Evolutionary conservation across 768 basidiomycete species (phyloP).

Genomic region (Boletus rubescentipes): DNA sequence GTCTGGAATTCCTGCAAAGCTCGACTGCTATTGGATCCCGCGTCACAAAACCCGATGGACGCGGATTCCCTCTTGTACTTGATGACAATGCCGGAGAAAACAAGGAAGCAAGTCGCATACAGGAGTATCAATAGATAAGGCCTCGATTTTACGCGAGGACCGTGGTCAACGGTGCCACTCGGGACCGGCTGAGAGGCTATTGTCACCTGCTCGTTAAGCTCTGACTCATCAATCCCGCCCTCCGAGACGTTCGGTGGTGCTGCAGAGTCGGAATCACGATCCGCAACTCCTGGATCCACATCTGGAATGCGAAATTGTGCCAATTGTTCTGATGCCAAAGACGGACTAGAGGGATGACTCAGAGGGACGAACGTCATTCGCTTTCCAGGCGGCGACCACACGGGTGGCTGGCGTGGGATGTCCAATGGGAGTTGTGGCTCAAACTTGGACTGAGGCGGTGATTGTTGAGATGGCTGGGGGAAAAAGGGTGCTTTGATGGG

Average conservation of each 20-base stretch:
- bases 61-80: conserved; percentile 69
- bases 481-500: conserved; percentile 32
- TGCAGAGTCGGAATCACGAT: background rate
- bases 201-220: conserved; percentile 25
- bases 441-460: conserved; percentile 57
- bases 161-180: conserved; percentile 28
- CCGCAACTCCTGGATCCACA: background rate
- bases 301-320: conserved; percentile 7
- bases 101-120: conserved; percentile 35
- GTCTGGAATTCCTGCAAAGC: conserved; percentile 49
- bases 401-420: conserved; percentile 31
- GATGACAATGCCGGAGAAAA: conserved; percentile 35
- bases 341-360: conserved; percentile 20
- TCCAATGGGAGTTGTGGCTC: conserved; percentile 49
- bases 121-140: conserved; percentile 45
- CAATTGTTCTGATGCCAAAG: conserved; percentile 10
- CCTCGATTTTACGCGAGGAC: conserved; percentile 16
- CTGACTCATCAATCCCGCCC: conserved; percentile 14
- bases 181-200: conserved; percentile 41
- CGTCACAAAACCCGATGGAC: conserved; percentile 74
- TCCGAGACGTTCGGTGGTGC: conserved; percentile 20
- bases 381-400: conserved; percentile 16
- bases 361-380: conserved; percentile 13
- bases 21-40: conserved; percentile 58
- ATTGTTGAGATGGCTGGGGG: conserved; percentile 27